A percentile compares a stretch with the other conserved stretches of the same genome.
phyloP scores from a whole-genome alignment of 1,139 yeast species.

The Candida sp. region DNA sequence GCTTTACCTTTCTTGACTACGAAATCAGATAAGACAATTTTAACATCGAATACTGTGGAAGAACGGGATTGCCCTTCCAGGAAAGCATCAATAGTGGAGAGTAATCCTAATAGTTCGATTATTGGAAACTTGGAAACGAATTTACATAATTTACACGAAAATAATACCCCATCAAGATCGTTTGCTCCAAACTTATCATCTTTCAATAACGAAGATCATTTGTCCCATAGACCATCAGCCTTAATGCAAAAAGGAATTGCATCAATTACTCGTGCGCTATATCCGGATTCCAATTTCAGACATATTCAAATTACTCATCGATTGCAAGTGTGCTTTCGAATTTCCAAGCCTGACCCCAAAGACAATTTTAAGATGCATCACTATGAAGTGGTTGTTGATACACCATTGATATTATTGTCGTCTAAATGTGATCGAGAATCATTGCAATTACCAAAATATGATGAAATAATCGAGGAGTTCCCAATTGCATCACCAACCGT shows the following conservation, averaged over 20 bases:
- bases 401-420: slow-evolving; percentile 73
- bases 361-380: slow-evolving; percentile 65
- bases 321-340: slow-evolving; percentile 73
- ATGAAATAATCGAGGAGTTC: slow-evolving; percentile 18
- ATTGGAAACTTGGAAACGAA: slow-evolving; percentile 44
- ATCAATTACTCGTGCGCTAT: slow-evolving; percentile 33
- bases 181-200: slow-evolving; percentile 8
- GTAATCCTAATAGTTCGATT: slow-evolving; percentile 7
- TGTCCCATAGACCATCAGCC: slow-evolving; percentile 18
- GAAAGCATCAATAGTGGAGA: slow-evolving; percentile 17
- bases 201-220: slow-evolving; percentile 13
- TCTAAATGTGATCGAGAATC: slow-evolving; percentile 68
- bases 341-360: slow-evolving; percentile 62
- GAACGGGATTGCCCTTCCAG: slow-evolving; percentile 13
- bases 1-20: slow-evolving; percentile 49
- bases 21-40: slow-evolving; percentile 27
- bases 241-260: slow-evolving; percentile 39
- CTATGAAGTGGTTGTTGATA: slow-evolving; percentile 86
- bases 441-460: slow-evolving; percentile 68
- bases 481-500: slow-evolving; percentile 5
- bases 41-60: slow-evolving; percentile 14
- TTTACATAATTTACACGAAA: slow-evolving; percentile 24
- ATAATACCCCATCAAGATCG: slow-evolving; percentile 10
- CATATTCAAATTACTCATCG: slow-evolving; percentile 74
- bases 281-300: slow-evolving; percentile 71